Evolutionary conservation across 2,329 filamentous ascomycete species (phyloP).

Genomic region (Phialophora expanda): DNA sequence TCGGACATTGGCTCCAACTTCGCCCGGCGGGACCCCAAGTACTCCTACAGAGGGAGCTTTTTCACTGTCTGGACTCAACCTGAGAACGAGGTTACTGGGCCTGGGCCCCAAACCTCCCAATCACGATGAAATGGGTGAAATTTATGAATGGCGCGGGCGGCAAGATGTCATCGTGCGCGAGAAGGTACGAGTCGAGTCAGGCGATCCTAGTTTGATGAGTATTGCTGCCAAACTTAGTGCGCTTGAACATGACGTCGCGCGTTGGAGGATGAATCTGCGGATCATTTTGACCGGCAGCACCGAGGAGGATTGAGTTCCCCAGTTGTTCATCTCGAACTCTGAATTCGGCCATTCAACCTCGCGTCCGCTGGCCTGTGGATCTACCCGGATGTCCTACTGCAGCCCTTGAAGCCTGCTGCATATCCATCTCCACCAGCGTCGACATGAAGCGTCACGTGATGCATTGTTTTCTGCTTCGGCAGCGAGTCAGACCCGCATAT

Average conservation of each 20-base stretch:
- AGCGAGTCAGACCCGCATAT: slow-evolving; percentile 8
- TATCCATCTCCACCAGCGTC: background rate
- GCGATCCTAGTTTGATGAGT: slow-evolving; percentile 84
- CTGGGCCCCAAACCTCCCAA: slow-evolving; percentile 58
- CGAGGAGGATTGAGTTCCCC: slow-evolving; percentile 27
- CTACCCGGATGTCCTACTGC: background rate
- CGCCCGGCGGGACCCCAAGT: slow-evolving; percentile 60
- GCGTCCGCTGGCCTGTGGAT: background rate
- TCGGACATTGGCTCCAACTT: slow-evolving; percentile 71
- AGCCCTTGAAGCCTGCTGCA: background rate
- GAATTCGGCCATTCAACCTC: background rate
- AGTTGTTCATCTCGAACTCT: background rate
- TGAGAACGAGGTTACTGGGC: slow-evolving; percentile 62
- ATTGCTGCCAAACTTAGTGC: slow-evolving; percentile 82
- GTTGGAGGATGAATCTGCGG: slow-evolving; percentile 73
- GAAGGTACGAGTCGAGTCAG: slow-evolving; percentile 85
- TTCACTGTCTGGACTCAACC: slow-evolving; percentile 60
- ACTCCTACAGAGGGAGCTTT: slow-evolving; percentile 71
- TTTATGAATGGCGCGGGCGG: slow-evolving; percentile 69
- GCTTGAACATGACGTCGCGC: slow-evolving; percentile 72
- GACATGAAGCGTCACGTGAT: slow-evolving; percentile 15
- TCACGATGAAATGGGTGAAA: slow-evolving; percentile 79
- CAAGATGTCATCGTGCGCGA: slow-evolving; percentile 84
- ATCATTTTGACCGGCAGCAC: slow-evolving; percentile 72
- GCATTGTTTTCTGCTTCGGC: background rate